A percentile compares a stretch with the other conserved stretches of the same genome.
Conservation (phyloP, 2,329 filamentous ascomycete species). For the Plectosphaerella cucumerina region DNA sequence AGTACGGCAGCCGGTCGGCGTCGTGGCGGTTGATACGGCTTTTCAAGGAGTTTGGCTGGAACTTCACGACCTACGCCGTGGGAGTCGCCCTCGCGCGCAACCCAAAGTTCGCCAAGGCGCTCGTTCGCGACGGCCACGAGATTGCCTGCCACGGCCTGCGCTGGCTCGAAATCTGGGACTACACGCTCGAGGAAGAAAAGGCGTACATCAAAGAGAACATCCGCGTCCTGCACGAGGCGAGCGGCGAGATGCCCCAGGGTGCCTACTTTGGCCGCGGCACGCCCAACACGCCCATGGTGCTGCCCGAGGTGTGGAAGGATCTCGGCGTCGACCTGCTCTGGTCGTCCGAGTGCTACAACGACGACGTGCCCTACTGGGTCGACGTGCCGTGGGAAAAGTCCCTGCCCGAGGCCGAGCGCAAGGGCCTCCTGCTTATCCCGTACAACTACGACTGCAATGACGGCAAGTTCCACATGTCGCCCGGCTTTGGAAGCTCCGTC, state of each 20-base stretch:
- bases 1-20: slow-evolving; percentile 17
- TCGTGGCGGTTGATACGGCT: slow-evolving; percentile 34
- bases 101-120: slow-evolving; percentile 31
- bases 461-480: slow-evolving; percentile 38
- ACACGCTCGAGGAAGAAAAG: slow-evolving; percentile 29
- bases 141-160: slow-evolving; percentile 34
- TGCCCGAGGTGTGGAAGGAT: slow-evolving; percentile 22
- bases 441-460: slow-evolving; percentile 36
- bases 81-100: slow-evolving; percentile 34
- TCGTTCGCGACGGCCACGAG: slow-evolving; percentile 34
- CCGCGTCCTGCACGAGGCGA: slow-evolving; percentile 24
- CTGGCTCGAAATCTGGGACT: slow-evolving; percentile 38
- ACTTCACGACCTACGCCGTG: slow-evolving; percentile 36
- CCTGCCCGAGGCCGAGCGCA: slow-evolving; percentile 21
- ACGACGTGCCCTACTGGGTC: slow-evolving; percentile 22
- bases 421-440: slow-evolving; percentile 32
- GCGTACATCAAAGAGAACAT: slow-evolving; percentile 33
- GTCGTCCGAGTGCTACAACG: slow-evolving; percentile 23
- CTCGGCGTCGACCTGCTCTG: slow-evolving; percentile 19
- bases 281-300: slow-evolving; percentile 18
- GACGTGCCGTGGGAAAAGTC: slow-evolving; percentile 21
- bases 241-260: slow-evolving; percentile 25
- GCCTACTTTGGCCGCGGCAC: slow-evolving; percentile 29
- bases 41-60: slow-evolving; percentile 35
- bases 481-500: slow-evolving; percentile 32